Conservation (phyloP, 495 filamentous ascomycete genomes). For the Hypoxylon cercidicola region DNA sequence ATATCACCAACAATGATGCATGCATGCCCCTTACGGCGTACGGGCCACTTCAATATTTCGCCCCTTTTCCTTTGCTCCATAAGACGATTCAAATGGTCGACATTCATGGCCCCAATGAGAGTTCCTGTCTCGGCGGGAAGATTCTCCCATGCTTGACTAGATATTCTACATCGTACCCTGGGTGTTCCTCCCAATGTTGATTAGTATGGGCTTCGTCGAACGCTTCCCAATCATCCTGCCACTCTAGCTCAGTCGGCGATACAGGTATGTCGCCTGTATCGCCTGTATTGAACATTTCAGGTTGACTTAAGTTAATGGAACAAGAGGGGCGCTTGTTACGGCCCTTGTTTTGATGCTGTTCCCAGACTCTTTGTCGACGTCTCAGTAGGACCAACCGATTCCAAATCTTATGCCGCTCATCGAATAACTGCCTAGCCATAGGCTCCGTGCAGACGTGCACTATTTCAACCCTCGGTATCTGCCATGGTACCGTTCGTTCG, state of each 20-base stretch:
- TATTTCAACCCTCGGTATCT: conserved; percentile 14
- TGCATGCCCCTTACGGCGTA: too few species aligned
- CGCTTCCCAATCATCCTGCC: conserved; percentile 7
- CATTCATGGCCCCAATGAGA: not conserved
- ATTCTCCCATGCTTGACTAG: not conserved
- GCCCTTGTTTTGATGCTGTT: not conserved
- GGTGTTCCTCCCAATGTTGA: not conserved
- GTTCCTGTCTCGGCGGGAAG: not conserved
- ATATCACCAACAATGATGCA: too few species aligned
- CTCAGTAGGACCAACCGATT: not conserved
- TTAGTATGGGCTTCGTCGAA: not conserved
- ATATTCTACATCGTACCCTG: not conserved
- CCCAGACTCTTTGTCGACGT: not conserved
- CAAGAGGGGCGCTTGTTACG: not conserved
- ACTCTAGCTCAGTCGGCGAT: conserved; percentile 1
- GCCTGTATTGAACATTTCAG: too few species aligned
- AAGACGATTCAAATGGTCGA: not conserved
- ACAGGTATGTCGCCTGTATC: not conserved
- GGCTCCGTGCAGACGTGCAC: conserved; percentile 12
- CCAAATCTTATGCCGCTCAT: conserved; percentile 6
- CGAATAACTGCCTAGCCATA: not conserved
- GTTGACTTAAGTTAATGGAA: not conserved
- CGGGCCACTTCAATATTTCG: too few species aligned
- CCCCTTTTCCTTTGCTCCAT: too few species aligned
- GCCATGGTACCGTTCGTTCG: not conserved